These are phyloP conservation scores for Mortierella sp. DNA, from an alignment of 371 early-diverging fungal genomes.

Conservation along the genomic window DNA sequence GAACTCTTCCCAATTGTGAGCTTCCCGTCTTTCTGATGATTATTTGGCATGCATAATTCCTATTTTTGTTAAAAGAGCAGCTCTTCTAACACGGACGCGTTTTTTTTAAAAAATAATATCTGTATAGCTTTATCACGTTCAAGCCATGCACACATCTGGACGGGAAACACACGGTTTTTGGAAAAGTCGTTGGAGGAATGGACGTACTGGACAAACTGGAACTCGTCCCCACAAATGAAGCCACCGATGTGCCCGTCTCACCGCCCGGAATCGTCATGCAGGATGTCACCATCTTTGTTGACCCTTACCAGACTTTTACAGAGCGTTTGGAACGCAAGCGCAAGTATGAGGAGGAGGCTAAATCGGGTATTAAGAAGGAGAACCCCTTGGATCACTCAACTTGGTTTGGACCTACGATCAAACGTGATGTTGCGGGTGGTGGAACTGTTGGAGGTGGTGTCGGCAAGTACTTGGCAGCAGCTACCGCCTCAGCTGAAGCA, in stretches of 20 bases:
- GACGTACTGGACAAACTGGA: slow-evolving; percentile 88
- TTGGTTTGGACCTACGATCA: slow-evolving; percentile 81
- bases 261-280: slow-evolving; percentile 78
- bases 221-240: slow-evolving; percentile 76
- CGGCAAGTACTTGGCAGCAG: slow-evolving; percentile 78
- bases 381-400: slow-evolving; percentile 67
- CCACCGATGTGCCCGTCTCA: slow-evolving; percentile 77
- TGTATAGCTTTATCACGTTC: slow-evolving; percentile 86
- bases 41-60: slow-evolving; percentile 1
- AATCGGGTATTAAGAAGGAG: slow-evolving; percentile 58
- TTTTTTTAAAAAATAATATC: background rate
- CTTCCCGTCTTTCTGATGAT: background rate
- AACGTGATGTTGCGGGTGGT: slow-evolving; percentile 46
- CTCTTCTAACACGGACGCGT: too few relatives aligned
- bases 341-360: slow-evolving; percentile 69
- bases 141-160: slow-evolving; percentile 88
- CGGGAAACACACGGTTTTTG: slow-evolving; percentile 94
- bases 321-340: slow-evolving; percentile 68
- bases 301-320: slow-evolving; percentile 88
- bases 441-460: slow-evolving; percentile 61
- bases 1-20: slow-evolving; percentile 92
- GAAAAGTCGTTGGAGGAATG: slow-evolving; percentile 88
- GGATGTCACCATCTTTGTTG: slow-evolving; percentile 82
- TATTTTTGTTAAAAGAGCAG: too few relatives aligned
- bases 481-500: slow-evolving; percentile 43